Percentiles rank a stretch among this genome's conserved stretches.
These are phyloP conservation scores for Emmonsia crescens DNA, from an alignment of 2,329 filamentous ascomycete genomes.

Conservation along the genomic window DNA sequence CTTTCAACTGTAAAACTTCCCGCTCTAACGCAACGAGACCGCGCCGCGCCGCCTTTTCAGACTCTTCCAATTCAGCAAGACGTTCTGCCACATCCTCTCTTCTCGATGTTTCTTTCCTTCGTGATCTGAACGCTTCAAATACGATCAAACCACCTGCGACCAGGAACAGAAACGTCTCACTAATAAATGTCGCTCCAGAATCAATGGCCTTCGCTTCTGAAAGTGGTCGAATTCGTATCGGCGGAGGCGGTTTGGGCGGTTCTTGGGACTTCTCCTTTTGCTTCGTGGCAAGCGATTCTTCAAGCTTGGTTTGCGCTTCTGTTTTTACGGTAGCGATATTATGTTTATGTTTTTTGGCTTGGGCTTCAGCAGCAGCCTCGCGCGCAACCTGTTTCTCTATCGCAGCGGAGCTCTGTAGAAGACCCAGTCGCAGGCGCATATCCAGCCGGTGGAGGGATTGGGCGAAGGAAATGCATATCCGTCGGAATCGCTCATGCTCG, in stretches of 20 bases:
- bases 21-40: constrained; percentile 37
- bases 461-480: constrained; percentile 50
- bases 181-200: constrained; percentile 57
- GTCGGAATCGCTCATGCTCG: constrained; percentile 57
- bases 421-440: constrained; percentile 56
- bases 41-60: constrained; percentile 30
- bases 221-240: constrained; percentile 51
- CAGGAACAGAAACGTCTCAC: constrained; percentile 54
- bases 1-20: constrained; percentile 33
- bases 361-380: constrained; percentile 45
- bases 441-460: constrained; percentile 55
- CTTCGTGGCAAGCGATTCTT: constrained; percentile 40
- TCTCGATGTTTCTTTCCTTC: constrained; percentile 49
- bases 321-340: constrained; percentile 51
- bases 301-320: constrained; percentile 47
- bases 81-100: constrained; percentile 51
- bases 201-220: constrained; percentile 59
- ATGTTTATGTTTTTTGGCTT: constrained; percentile 42
- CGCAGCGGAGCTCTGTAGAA: constrained; percentile 51
- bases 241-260: constrained; percentile 37
- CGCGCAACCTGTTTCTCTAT: constrained; percentile 33
- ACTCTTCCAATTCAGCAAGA: constrained; percentile 46
- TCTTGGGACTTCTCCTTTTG: constrained; percentile 34
- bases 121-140: constrained; percentile 50
- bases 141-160: constrained; percentile 54